Base-by-base conservation (phyloP, 495 filamentous ascomycete genomes). In the Tuber borchii region DNA sequence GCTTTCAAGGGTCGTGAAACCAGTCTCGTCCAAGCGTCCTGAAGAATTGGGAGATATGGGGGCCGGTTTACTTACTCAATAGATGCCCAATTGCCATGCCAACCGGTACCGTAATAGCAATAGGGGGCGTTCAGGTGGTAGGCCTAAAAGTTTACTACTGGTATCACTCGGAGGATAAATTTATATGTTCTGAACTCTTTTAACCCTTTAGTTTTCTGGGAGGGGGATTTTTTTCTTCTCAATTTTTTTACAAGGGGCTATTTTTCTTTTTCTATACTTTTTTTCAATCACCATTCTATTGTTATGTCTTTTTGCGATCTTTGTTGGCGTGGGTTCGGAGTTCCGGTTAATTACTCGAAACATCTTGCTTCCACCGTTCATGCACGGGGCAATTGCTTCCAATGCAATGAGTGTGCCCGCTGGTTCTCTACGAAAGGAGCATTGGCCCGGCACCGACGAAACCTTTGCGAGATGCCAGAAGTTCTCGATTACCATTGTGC, bases 121-220 rank as follows among this genome's bases (percentile, higher is more conserved):
- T 65, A n/a, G 10, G 26, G 56, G n/a, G 56, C 26, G 10, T 31
- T 12, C 1, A 12, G 5, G 12, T 26, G 56, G 56, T 65, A 31
- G 56, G 56, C 56, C 56, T 65, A 31, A 65, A 65, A 16, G 3
- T 65, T 31, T 65, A 65, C 56, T 3, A 10, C 22, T 2, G 20
- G 7, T n/a, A 65, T 65, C 56, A 65, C 56, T 65, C 56, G 56
- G 56, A 65, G n/a, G 56, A 65, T 31, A 65, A 65, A 65, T n/a
- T 65, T 65, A 65, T 12, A 16, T 16, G 12, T 12, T 65, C n/a
- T 31, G n/a, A 31, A 65, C 56, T 31, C 12, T 61, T 65, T 65
- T n/a, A 17, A 65, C 56, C 31, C 2, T 31, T 16, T 12, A 31
- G 31, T 65, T 31, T 61, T 65, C 42, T 31, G 34, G 34, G 34